phyloP scores from a whole-genome alignment of 768 basidiomycete species.

The Rhodotorula babjevae region DNA sequence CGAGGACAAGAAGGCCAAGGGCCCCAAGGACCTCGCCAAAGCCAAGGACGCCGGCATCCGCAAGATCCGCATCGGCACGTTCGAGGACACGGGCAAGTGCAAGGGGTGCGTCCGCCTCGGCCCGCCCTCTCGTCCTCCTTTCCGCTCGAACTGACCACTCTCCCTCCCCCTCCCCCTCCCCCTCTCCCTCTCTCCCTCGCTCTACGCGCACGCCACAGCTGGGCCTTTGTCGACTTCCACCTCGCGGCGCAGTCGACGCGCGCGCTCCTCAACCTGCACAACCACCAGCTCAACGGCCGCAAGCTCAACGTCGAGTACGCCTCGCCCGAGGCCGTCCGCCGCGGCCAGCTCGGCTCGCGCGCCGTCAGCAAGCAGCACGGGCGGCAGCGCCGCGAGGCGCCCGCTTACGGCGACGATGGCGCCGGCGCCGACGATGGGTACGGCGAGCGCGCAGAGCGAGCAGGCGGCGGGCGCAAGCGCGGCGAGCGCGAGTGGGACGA shows the following conservation, averaged over 20 bases:
- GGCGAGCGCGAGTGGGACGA: constrained; percentile 30
- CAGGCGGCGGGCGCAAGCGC: neutral
- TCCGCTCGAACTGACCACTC: neutral
- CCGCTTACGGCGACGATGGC: neutral
- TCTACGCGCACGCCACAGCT: too few species aligned
- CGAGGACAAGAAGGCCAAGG: constrained; percentile 16
- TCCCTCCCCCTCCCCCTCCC: too few species aligned
- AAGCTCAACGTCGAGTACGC: constrained; percentile 78
- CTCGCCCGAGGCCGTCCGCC: constrained; percentile 77
- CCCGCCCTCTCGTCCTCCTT: neutral
- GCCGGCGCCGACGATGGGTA: neutral
- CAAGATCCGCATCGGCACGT: constrained; percentile 87
- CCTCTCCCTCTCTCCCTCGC: neutral
- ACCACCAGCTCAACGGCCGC: constrained; percentile 75
- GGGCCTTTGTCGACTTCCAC: constrained; percentile 89
- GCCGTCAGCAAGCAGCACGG: constrained; percentile 14
- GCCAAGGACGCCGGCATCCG: constrained; percentile 50
- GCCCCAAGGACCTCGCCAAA: constrained; percentile 22
- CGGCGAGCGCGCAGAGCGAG: neutral
- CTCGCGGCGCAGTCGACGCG: constrained; percentile 71
- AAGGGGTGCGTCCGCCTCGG: constrained; percentile 67
- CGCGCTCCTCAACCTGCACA: constrained; percentile 74
- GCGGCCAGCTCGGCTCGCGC: constrained; percentile 58
- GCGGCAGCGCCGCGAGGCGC: neutral
- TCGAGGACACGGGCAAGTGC: constrained; percentile 89